Evolutionary conservation across 1,284 basidiomycete genomes (phyloP).

Genomic region (Rhodotorula sp.): DNA sequence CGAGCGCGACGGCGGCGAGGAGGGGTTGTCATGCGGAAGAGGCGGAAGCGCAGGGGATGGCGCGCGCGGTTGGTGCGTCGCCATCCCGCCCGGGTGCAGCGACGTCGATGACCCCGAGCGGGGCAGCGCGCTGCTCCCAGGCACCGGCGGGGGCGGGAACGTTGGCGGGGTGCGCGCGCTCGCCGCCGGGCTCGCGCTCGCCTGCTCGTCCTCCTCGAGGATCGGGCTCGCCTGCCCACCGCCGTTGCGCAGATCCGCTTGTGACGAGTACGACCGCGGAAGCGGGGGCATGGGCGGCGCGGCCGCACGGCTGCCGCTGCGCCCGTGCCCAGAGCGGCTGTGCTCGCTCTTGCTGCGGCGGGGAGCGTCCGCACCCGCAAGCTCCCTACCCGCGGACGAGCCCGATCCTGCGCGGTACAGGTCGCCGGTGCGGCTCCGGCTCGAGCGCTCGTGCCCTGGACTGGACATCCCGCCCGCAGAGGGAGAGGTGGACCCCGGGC

Average conservation of each 20-base stretch:
- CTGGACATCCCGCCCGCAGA: slow-evolving; percentile 2
- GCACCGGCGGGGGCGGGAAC: slow-evolving; percentile 9
- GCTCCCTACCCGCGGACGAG: slow-evolving; percentile 6
- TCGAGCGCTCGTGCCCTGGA: slow-evolving; percentile 15
- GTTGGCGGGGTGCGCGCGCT: slow-evolving; percentile 16
- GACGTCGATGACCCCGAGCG: background rate
- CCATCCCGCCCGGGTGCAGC: background rate
- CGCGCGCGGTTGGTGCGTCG: background rate
- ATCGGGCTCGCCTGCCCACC: slow-evolving; percentile 5
- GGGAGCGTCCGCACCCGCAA: background rate
- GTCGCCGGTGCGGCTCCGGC: background rate
- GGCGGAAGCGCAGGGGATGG: slow-evolving; percentile 5
- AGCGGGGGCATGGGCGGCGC: slow-evolving; percentile 22
- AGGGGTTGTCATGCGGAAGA: background rate
- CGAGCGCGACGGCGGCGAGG: background rate
- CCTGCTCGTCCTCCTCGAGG: slow-evolving; percentile 24
- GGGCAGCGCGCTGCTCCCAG: background rate
- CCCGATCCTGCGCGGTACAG: background rate
- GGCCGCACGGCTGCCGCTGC: background rate
- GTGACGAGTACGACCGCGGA: slow-evolving; percentile 22
- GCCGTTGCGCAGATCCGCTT: background rate
- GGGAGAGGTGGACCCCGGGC: slow-evolving; percentile 13
- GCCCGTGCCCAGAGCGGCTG: background rate
- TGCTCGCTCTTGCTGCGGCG: slow-evolving; percentile 11
- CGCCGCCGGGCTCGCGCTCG: background rate